A percentile compares a stretch with the other conserved stretches of the same genome.
Evolutionary conservation across 345 rosid species (phyloP).

Genomic region (Citrus maxima): DNA sequence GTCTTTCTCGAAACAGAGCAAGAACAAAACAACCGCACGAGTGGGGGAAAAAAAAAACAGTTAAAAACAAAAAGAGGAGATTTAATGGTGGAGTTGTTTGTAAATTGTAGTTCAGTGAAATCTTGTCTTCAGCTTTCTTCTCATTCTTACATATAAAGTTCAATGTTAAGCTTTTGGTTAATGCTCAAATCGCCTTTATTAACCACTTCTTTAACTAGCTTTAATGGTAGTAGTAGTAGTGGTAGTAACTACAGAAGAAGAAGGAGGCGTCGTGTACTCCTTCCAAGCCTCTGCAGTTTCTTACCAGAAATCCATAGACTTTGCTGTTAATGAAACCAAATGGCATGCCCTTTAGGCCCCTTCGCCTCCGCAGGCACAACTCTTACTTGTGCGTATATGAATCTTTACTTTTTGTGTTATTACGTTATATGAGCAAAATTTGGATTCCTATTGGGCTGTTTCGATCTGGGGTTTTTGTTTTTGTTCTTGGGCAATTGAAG

Average conservation of each 20-base stretch:
- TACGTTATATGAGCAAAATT: not conserved
- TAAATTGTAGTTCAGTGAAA: not conserved
- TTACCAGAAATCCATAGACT: constrained; percentile 53
- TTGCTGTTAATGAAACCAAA: constrained; percentile 54
- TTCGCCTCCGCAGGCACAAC: constrained; percentile 63
- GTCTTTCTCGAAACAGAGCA: not conserved
- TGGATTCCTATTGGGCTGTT: not conserved
- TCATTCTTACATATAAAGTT: constrained; percentile 17
- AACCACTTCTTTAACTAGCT: not conserved
- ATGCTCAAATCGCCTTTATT: constrained; percentile 15
- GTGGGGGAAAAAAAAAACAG: too few species aligned
- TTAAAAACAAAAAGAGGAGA: too few species aligned
- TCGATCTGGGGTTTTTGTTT: not conserved
- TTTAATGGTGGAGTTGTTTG: too few species aligned
- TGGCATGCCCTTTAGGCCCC: constrained; percentile 39
- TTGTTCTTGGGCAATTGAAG: not conserved
- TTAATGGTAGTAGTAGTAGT: not conserved
- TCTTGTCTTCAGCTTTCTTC: not conserved
- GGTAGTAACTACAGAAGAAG: not conserved
- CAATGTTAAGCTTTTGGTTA: constrained; percentile 24
- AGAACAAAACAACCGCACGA: too few species aligned
- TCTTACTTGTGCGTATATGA: not conserved
- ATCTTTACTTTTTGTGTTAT: not conserved
- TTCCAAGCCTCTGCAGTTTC: constrained; percentile 47
- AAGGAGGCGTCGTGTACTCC: constrained; percentile 15